Evolutionary conservation across 345 rosid species (phyloP).

Genomic region (Hibiscus tridactylites): DNA sequence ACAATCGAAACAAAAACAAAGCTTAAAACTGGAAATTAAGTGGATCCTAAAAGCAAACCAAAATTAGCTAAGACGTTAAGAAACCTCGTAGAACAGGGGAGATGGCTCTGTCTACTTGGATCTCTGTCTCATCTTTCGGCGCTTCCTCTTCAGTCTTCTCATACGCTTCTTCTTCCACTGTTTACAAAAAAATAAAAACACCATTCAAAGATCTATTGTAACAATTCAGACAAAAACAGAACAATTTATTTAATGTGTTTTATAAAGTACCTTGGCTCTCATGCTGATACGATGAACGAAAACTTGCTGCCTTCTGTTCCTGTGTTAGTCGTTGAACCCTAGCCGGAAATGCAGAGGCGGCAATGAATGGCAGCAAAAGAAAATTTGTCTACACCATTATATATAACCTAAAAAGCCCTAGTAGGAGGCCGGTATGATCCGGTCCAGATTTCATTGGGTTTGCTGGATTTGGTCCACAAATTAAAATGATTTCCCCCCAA

Average conservation of each 20-base stretch:
- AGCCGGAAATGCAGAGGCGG: not conserved
- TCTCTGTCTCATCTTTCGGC: constrained; percentile 11
- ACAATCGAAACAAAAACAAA: not conserved
- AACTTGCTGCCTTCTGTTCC: not conserved
- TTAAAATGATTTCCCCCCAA: not conserved
- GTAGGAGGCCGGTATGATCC: not conserved
- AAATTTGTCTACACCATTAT: not conserved
- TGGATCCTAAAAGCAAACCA: not conserved
- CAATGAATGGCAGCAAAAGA: not conserved
- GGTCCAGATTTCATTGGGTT: not conserved
- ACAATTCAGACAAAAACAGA: not conserved
- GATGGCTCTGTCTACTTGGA: not conserved
- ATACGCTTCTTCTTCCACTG: constrained; percentile 12
- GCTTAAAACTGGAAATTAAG: not conserved
- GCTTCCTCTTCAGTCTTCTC: constrained; percentile 8
- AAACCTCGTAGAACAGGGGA: not conserved
- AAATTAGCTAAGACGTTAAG: not conserved
- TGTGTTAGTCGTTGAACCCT: not conserved
- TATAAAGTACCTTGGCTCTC: not conserved
- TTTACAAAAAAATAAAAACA: not conserved
- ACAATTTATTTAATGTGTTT: not conserved
- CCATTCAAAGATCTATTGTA: not conserved
- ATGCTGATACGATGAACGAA: not conserved
- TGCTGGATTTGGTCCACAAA: not conserved
- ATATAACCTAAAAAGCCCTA: not conserved